A percentile compares a stretch with the other conserved stretches of the same genome.
Evolutionary conservation across 83 land plant species (phyloP).

Genomic region (Picea mariana): DNA sequence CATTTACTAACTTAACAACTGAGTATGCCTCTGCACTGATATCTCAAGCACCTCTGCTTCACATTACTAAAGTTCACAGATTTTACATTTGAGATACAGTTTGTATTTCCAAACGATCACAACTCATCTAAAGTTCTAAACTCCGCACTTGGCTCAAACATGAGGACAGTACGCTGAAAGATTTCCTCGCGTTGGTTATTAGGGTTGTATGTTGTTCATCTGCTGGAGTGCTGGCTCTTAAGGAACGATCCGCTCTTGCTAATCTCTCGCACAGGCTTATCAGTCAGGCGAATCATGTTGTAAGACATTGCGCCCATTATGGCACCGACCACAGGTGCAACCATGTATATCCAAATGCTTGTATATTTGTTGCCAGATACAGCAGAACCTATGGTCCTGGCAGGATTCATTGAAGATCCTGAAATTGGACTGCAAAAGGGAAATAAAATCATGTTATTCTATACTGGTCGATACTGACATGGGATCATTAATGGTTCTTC

Average conservation of each 20-base stretch:
- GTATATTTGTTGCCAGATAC: slow-evolving; percentile 36
- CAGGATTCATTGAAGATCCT: slow-evolving; percentile 83
- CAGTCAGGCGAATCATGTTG: slow-evolving; percentile 6
- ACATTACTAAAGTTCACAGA: too few relatives aligned
- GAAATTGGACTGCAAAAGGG: slow-evolving; percentile 50
- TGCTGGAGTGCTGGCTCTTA: not conserved
- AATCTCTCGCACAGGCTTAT: slow-evolving; percentile 41
- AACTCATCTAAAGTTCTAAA: too few relatives aligned
- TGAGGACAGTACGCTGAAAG: too few relatives aligned
- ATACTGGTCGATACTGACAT: not conserved
- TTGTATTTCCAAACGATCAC: too few relatives aligned
- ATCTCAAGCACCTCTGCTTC: too few relatives aligned
- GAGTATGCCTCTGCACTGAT: too few relatives aligned
- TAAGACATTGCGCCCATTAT: slow-evolving; percentile 45
- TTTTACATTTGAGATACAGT: too few relatives aligned
- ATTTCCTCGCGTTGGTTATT: too few relatives aligned
- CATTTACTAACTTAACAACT: too few relatives aligned
- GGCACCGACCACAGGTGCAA: slow-evolving; percentile 52
- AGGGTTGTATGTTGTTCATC: too few relatives aligned
- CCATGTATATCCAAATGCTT: slow-evolving; percentile 29
- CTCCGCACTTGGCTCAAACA: too few relatives aligned
- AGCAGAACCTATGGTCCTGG: slow-evolving; percentile 65
- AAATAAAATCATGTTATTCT: not conserved
- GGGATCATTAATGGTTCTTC: too few relatives aligned
- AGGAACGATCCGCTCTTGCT: slow-evolving; percentile 41